Evolutionary conservation across 345 rosid genomes (phyloP), one percentile per base, ranked within the genome.

Genomic region (Eucalyptus virginea): DNA sequence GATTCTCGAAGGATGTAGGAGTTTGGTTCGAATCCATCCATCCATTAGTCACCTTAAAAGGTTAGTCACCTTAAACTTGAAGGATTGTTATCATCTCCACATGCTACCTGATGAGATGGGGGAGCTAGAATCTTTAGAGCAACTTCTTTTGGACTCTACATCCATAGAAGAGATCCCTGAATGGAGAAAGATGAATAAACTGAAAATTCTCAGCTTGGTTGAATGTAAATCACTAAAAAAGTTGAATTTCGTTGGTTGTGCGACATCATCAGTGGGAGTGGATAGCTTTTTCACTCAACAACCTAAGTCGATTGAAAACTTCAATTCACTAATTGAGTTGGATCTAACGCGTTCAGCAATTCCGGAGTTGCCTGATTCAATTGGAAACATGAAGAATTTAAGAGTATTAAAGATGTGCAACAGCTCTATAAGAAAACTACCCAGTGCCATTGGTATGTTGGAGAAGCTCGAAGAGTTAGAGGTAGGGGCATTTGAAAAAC

Each of bases 401-500:
- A 16, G 7, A 50, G 52, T 50, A 16, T 50, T 50, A 50, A 50
- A 50, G 19, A 50, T 50, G 52, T 0, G 0, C 19, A 0, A 50
- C 3, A 50, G 2, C 19, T 16, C 34, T 1, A 4, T 62, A 6
- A 30, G 17, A 15, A 62, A 62, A 13, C 18, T 13, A 62, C 69
- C 34, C 1, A 13, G 32, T 1, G 3, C 69, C 32, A 13, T 30
- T 13, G 69, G 34, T 4, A 30, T 6, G 69, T 16, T 50, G 19
- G 52, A 50, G 34, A 30, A 62, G 3, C 34, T 62, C 18, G 18
- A 62, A 30, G 0, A 12, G 32, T 28, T 58, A 3, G 6, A 10
- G n/a, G 14, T 1, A 58, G 15, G n/a, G n/a, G 15, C 13, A 4
- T 2, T 2, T 11, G 0, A 7, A 58, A 26, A 26, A 58, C 1